phyloP scores from a whole-genome alignment of 306 rosid species.

The Coriaria nepalensis region DNA sequence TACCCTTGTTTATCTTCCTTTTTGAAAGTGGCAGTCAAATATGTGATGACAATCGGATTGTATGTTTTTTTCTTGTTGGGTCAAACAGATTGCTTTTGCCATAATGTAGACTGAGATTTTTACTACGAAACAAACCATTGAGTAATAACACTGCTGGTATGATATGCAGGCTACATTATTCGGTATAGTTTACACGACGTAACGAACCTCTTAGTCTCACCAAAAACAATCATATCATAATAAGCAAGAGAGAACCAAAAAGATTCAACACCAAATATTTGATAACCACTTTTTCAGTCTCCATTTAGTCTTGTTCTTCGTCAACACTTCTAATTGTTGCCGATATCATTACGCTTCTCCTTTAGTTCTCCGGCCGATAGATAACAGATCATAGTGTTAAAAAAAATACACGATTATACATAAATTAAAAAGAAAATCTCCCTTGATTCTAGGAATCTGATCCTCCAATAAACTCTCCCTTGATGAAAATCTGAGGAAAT shows the following conservation, averaged over 20 bases:
- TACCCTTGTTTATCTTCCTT: too few species aligned
- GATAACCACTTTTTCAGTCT: too few species aligned
- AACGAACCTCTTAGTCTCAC: constrained; percentile 1
- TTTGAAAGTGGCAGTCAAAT: too few species aligned
- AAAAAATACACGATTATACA: constrained; percentile 4
- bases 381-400: constrained; percentile 11
- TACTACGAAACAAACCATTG: too few species aligned
- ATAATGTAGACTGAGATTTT: too few species aligned
- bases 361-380: constrained; percentile 56
- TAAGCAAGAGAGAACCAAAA: background rate
- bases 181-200: background rate
- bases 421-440: constrained; percentile 7
- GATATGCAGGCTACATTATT: too few species aligned
- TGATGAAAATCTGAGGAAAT: constrained; percentile 80
- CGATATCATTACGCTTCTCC: constrained; percentile 37
- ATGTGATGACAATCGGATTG: too few species aligned
- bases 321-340: constrained; percentile 17
- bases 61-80: too few species aligned
- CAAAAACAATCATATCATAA: background rate
- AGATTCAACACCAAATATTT: background rate
- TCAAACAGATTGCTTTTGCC: too few species aligned
- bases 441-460: too few species aligned
- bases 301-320: constrained; percentile 6
- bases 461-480: constrained; percentile 91
- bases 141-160: too few species aligned